Conservation (phyloP, 2,329 filamentous ascomycete species). For the Daldinia sp. region DNA sequence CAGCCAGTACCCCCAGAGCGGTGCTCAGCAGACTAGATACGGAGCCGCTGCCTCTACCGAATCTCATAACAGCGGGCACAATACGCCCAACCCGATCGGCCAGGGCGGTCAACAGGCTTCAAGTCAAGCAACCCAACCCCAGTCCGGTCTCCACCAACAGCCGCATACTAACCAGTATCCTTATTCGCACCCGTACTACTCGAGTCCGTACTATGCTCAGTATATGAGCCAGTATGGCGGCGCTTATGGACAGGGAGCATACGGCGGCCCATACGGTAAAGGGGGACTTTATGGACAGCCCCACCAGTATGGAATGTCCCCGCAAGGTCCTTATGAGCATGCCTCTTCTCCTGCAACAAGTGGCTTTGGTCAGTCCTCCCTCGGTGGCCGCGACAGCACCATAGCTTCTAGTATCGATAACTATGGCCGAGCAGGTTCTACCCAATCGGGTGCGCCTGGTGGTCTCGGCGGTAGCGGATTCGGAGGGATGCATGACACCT, state of each 20-base stretch:
- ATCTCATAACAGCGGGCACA: constrained; percentile 86
- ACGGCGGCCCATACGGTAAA: constrained; percentile 66
- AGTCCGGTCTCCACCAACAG: constrained; percentile 55
- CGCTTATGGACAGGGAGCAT: constrained; percentile 66
- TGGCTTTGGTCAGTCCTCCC: constrained; percentile 66
- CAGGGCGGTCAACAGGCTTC: constrained; percentile 63
- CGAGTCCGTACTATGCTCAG: constrained; percentile 71
- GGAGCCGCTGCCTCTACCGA: constrained; percentile 70
- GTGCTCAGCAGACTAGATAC: constrained; percentile 73
- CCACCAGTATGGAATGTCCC: constrained; percentile 66
- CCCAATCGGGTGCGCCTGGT: constrained; percentile 63
- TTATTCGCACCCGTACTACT: constrained; percentile 63
- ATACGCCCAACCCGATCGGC: constrained; percentile 84
- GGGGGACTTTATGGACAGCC: constrained; percentile 67
- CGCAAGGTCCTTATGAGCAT: constrained; percentile 69
- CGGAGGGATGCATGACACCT: constrained; percentile 67
- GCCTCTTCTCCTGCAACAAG: constrained; percentile 62
- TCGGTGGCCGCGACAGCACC: constrained; percentile 64
- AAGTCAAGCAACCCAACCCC: constrained; percentile 51
- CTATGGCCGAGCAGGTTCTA: constrained; percentile 64
- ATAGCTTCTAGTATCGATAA: constrained; percentile 65
- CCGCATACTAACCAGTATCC: constrained; percentile 47
- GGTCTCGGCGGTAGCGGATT: constrained; percentile 65
- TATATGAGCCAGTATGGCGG: constrained; percentile 66
- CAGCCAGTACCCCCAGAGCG: constrained; percentile 80